Base-by-base conservation (phyloP, 1,284 basidiomycete genomes). In the Papiliotrema flavescens region DNA sequence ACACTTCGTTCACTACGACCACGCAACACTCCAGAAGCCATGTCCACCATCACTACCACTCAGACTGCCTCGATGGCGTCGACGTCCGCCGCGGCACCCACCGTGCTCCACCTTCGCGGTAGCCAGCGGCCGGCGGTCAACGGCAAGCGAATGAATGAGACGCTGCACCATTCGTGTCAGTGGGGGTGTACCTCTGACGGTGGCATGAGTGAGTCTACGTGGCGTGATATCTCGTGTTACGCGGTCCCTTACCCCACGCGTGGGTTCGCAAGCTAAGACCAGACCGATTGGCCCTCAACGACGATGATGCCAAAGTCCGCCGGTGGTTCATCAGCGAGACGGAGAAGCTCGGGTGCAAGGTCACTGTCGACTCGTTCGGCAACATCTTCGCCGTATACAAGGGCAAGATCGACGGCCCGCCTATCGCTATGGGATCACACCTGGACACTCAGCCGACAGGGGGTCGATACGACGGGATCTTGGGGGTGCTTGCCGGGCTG, bases 321-420 rank as follows among this genome's bases (percentile, higher is more conserved):
- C 57, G 65, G 35, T 74, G 70, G 71, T 66, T 71, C 52, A 47
- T 57, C 13, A 44, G 54, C 34, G 65, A 73, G 56, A 55, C 61
- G 23, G 51, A 65, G 51, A 52, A 59, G 35, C 61, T 74, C 1
- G 70, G 69, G 0, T 73, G 70, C 57, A 40, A 40, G 4, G 67
- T 73, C 24, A 62, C 58, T 9, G 37, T 66, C 37, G 65, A 67
- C 51, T 36, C 49, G 24, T 71, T 73, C 64, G 71, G 71, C 35
- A 74, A 73, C 64, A 69, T 73, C 56, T 74, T 71, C 45, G 62
- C 61, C 34, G 56, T 67, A 34, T 61, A 61, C 0, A 49, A 55
- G 0, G 69, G 69, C 24, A 57, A 53, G 46, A 51, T 55, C 28
- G 46, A 54, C 13, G 54, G 54, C 8, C 35, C 58, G 14, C 67